Evolutionary conservation across 805 yeast species (phyloP), one percentile per base, ranked within the genome.

Genomic region (Kodamaea lidongshanica): DNA sequence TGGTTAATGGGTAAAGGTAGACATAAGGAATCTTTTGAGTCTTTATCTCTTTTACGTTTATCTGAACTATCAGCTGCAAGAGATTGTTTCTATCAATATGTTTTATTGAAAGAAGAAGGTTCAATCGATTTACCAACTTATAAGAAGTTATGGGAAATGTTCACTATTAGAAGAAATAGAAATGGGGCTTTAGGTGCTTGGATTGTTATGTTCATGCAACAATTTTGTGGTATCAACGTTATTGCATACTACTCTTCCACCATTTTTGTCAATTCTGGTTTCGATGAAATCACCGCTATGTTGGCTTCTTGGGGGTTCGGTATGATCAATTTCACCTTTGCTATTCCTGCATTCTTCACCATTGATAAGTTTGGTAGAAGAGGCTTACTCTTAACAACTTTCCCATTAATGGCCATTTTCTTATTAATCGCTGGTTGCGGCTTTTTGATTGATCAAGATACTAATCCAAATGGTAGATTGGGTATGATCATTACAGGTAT

Each of bases 271-370:
- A 69, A 77, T 34, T 74, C 87, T 16, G 80, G 80, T 23, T 77
- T 79, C 54, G 55, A 70, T 23, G 74, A 70, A 37, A 63, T 71
- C 38, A 65, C 71, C 36, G 77, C 94, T 0, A 56, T 85, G 48
- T 58, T 80, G 42, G 94, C 94, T 0, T 82, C 94, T 1, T 72
- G 87, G 75, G 95, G 95, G 2, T 85, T 80, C 44, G 94, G 94
- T 50, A 72, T 79, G 67, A 58, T 84, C 44, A 83, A 83, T 56
- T 82, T 81, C 52, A 52, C 79, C 10, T 82, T 84, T 58, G 92
- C 94, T 6, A 54, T 84, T 24, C 94, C 95, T 1, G 94, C 94
- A 0, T 71, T 84, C 41, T 75, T 71, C 56, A 74, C 87, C 28
- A 84, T 84, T 49, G 94, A 84, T 50, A 70, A 68, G 18, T 79